A percentile compares a stretch with the other conserved stretches of the same genome.
Evolutionary conservation across 2,329 filamentous ascomycete genomes (phyloP).

Genomic region (Stagonosporopsis rhizophila): DNA sequence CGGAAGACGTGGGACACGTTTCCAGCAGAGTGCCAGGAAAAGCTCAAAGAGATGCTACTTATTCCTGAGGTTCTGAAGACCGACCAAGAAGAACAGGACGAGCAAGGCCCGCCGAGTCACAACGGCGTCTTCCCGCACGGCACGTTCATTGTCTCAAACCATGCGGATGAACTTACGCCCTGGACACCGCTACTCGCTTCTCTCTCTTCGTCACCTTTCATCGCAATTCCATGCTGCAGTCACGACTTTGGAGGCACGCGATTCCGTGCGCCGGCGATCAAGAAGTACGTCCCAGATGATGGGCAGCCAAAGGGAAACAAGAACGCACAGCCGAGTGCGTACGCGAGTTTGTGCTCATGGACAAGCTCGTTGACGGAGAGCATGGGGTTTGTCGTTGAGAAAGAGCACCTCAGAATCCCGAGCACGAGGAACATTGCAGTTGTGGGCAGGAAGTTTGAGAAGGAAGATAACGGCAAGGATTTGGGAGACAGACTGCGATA

Average conservation of each 20-base stretch:
- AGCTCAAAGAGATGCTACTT: slow-evolving; percentile 66
- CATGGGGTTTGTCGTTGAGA: slow-evolving; percentile 79
- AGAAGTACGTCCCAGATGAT: slow-evolving; percentile 28
- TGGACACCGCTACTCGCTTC: slow-evolving; percentile 93
- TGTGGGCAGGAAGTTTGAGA: slow-evolving; percentile 64
- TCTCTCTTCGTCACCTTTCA: slow-evolving; percentile 78
- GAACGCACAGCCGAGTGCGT: slow-evolving; percentile 67
- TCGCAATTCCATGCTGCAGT: slow-evolving; percentile 95
- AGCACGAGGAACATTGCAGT: slow-evolving; percentile 88
- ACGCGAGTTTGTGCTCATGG: slow-evolving; percentile 84
- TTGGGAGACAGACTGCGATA: slow-evolving; percentile 65
- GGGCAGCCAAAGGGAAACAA: slow-evolving; percentile 36
- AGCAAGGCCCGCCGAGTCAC: slow-evolving; percentile 43
- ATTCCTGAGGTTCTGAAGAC: slow-evolving; percentile 60
- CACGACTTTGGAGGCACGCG: slow-evolving; percentile 79
- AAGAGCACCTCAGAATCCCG: slow-evolving; percentile 87
- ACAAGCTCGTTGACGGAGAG: slow-evolving; percentile 72
- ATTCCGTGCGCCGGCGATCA: slow-evolving; percentile 66
- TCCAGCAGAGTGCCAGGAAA: slow-evolving; percentile 55
- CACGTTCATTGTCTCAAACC: slow-evolving; percentile 96
- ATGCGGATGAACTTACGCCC: slow-evolving; percentile 92
- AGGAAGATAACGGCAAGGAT: slow-evolving; percentile 58
- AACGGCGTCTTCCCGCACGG: slow-evolving; percentile 72
- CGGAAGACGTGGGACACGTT: slow-evolving; percentile 87
- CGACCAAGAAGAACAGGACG: background rate